A percentile compares a stretch with the other conserved stretches of the same genome.
phyloP scores from a whole-genome alignment of 768 basidiomycete genomes.

The Rhizopogon vulgaris region DNA sequence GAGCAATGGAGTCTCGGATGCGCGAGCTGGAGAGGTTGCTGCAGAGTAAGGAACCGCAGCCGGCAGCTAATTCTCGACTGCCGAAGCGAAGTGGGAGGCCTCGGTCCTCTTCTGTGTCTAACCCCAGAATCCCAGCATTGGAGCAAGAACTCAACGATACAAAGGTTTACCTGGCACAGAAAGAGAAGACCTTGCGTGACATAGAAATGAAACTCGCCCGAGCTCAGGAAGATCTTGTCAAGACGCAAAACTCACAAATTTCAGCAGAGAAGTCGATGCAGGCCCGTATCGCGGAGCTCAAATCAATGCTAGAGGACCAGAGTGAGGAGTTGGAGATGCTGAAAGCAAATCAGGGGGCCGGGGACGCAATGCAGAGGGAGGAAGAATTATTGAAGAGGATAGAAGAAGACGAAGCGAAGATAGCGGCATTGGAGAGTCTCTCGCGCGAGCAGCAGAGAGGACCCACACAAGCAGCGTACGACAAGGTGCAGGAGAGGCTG shows the following conservation, averaged over 20 bases:
- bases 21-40: conserved; percentile 48
- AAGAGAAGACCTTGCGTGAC: conserved; percentile 36
- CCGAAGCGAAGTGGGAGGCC: conserved; percentile 34
- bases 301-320: conserved; percentile 42
- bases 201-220: conserved; percentile 44
- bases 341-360: conserved; percentile 29
- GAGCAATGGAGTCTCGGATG: conserved; percentile 48
- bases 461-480: conserved; percentile 27
- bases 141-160: conserved; percentile 52
- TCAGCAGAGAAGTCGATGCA: conserved; percentile 44
- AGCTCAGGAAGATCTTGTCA: conserved; percentile 42
- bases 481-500: conserved; percentile 36
- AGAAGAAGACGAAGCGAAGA: conserved; percentile 68
- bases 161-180: conserved; percentile 37
- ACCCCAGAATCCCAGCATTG: conserved; percentile 40
- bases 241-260: conserved; percentile 53
- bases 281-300: conserved; percentile 39
- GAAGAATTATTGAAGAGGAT: conserved; percentile 57
- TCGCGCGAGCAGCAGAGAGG: conserved; percentile 34
- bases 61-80: conserved; percentile 20
- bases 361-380: conserved; percentile 43
- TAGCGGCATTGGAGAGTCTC: conserved; percentile 48
- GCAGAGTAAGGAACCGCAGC: conserved; percentile 29
- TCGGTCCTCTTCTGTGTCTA: conserved; percentile 56
- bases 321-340: conserved; percentile 53